Conservation (phyloP, 768 basidiomycete genomes). For the Calocera cornea region DNA sequence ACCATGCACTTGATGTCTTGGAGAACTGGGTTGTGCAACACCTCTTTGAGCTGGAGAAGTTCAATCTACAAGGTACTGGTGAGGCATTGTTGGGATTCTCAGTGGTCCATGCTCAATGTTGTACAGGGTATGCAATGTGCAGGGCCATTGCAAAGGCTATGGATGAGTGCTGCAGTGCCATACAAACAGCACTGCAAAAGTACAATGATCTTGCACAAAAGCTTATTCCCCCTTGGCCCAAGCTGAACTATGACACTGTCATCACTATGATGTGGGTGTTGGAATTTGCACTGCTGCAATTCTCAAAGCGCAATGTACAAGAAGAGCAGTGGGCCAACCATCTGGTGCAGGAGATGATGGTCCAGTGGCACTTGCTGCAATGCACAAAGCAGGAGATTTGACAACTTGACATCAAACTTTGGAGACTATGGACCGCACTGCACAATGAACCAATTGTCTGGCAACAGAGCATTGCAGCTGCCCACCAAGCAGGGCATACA, state of each 20-base stretch:
- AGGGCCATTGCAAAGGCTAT: constrained; percentile 24
- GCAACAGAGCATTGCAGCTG: background rate
- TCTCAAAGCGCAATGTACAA: too few species aligned
- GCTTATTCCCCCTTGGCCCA: background rate
- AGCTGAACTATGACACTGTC: background rate
- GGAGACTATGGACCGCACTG: background rate
- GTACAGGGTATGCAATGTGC: constrained; percentile 22
- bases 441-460: background rate
- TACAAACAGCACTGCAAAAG: constrained; percentile 4
- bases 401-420: constrained; percentile 1
- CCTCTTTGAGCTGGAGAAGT: constrained; percentile 5
- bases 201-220: constrained; percentile 1
- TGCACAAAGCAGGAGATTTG: constrained; percentile 1
- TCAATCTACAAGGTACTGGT: background rate
- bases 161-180: constrained; percentile 14
- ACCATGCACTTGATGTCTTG: background rate
- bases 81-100: constrained; percentile 5
- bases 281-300: constrained; percentile 1
- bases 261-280: background rate
- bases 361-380: background rate
- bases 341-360: background rate
- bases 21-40: background rate
- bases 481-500: background rate
- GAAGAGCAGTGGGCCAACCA: background rate
- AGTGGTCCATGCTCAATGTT: background rate